Evolutionary conservation across 768 basidiomycete species (phyloP), one percentile per base, ranked within the genome.

Genomic region (Mycena galopus): DNA sequence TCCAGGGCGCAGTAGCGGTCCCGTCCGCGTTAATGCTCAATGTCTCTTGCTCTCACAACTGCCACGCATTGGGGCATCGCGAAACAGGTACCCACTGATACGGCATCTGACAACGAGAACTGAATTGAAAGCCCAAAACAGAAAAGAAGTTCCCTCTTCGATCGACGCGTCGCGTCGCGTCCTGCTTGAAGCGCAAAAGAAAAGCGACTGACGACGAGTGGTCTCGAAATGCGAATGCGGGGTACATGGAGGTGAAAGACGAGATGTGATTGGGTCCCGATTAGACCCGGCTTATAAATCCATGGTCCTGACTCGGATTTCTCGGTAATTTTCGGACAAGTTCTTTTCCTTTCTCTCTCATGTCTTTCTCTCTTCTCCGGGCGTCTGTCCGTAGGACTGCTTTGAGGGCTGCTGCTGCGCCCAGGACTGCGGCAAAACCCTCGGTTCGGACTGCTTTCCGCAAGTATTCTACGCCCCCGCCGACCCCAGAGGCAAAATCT

Each of bases 391-490:
- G 90, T 78, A 86, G 82, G 73, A 82, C 84, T 59, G 81, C 84
- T 55, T 73, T 79, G 68, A 77, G 85, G 68, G 83, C 65, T 56
- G 75, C 86, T 56, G 75, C 86, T 39, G 78, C 51, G 42, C 79
- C 67, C 67, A 79, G 69, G 30, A 73, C 75, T 55, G 76, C 72
- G 76, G 10, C 77, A 60, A 79, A 59, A 69, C 85, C 73, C 84
- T 88, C 75, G 69, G 84, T 11, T 81, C 87, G 74, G 9, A 37
- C 21, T 8, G 64, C 70, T 17, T 88, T 88, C 82, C 88, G 93
- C 77, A 85, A 83, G 50, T 94, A 85, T 82, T 89, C 93, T 3
- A 92, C 92, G 23, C 76, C 83, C 0, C 86, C 88, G 6, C 82
- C 85, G 27, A 79, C 85, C 1, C 84, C 87, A 17, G 82, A 81